phyloP scores from a whole-genome alignment of 305 asterid species.

The Fraxinus dipetala region DNA sequence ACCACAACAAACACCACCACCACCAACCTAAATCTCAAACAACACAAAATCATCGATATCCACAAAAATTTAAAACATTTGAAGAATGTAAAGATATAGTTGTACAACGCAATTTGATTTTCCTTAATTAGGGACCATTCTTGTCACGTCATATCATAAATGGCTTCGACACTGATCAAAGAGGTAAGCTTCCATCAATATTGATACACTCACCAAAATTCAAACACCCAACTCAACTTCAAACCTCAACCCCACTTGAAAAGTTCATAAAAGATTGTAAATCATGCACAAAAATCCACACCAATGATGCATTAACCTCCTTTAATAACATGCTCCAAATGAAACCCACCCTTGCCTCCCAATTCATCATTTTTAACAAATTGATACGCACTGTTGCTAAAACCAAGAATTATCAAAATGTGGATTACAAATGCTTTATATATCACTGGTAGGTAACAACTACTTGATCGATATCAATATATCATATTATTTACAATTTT shows the following conservation, averaged over 20 bases:
- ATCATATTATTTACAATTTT: neutral
- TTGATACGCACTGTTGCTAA: conserved; percentile 44
- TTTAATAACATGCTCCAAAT: conserved; percentile 40
- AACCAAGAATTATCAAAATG: conserved; percentile 28
- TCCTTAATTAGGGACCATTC: neutral
- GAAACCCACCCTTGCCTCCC: conserved; percentile 37
- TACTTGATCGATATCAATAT: neutral
- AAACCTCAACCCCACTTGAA: neutral
- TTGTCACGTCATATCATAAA: neutral
- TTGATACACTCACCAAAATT: conserved; percentile 18
- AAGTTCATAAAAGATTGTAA: neutral
- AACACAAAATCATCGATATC: too few relatives aligned
- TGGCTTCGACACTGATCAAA: conserved; percentile 37
- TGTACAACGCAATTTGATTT: neutral
- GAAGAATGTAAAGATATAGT: neutral
- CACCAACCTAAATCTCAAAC: too few relatives aligned
- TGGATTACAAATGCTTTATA: neutral
- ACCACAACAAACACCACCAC: too few relatives aligned
- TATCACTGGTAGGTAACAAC: neutral
- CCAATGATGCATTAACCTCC: conserved; percentile 28
- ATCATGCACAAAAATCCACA: conserved; percentile 10
- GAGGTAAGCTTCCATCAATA: conserved; percentile 31
- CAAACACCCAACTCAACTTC: conserved; percentile 21
- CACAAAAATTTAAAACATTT: too few relatives aligned
- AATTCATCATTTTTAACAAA: conserved; percentile 43